Evolutionary conservation across 495 filamentous ascomycete genomes (phyloP).

Genomic region (Annulohypoxylon maeteangense): DNA sequence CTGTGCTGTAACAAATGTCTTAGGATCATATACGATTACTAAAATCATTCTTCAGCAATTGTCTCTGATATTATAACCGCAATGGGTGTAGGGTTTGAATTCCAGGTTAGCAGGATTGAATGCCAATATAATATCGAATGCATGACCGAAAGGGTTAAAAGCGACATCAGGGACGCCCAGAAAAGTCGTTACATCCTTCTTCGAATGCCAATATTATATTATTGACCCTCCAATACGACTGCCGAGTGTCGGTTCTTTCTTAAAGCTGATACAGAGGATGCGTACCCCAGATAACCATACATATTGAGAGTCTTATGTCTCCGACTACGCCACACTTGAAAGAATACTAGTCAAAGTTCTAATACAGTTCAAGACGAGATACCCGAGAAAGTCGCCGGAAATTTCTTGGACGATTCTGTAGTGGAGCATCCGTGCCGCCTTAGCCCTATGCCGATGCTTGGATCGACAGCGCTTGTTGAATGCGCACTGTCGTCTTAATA

Average conservation of each 20-base stretch:
- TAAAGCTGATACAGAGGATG: not conserved
- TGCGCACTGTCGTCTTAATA: not conserved
- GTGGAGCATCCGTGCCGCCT: not conserved
- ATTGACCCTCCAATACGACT: not conserved
- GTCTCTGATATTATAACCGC: not conserved
- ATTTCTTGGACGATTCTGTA: not conserved
- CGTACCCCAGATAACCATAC: constrained; percentile 1
- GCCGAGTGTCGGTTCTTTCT: not conserved
- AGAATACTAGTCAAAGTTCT: not conserved
- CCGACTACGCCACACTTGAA: not conserved
- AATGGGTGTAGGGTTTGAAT: not conserved
- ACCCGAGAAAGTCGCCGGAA: not conserved
- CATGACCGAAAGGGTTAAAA: too few relatives aligned
- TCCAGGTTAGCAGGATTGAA: not conserved
- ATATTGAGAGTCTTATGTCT: not conserved
- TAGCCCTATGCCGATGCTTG: not conserved
- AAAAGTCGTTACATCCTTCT: not conserved
- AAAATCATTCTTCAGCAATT: not conserved
- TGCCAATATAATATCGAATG: not conserved
- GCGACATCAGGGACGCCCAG: not conserved
- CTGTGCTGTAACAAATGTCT: not conserved
- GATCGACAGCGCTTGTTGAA: not conserved
- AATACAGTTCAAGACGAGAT: not conserved
- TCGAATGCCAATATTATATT: not conserved
- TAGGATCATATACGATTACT: constrained; percentile 5